Percentiles rank a stretch among this genome's conserved stretches.
Evolutionary conservation across 1,284 basidiomycete genomes (phyloP).

Genomic region (Sporisorium graminicola): DNA sequence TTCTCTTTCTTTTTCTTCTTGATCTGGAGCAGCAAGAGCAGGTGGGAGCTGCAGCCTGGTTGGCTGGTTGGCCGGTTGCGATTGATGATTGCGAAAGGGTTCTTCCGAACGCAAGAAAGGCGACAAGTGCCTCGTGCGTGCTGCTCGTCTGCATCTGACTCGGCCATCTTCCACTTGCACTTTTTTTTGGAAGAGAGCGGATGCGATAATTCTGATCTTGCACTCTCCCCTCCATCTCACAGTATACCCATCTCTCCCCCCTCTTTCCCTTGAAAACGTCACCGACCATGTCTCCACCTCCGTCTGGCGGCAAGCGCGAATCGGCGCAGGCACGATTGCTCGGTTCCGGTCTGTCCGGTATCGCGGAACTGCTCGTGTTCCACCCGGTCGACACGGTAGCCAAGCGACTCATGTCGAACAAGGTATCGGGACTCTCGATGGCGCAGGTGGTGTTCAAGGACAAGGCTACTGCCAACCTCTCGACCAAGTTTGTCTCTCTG

Average conservation of each 20-base stretch:
- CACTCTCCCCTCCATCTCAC: conserved; percentile 11
- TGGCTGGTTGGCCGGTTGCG: no score
- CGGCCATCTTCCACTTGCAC: conserved; percentile 11
- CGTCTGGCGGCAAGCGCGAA: conserved; percentile 73
- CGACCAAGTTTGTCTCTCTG: conserved; percentile 84
- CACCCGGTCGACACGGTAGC: conserved; percentile 85
- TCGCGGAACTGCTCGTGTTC: conserved; percentile 85
- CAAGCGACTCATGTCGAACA: conserved; percentile 96
- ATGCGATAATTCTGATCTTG: background rate
- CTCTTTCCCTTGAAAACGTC: background rate
- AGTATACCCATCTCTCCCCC: background rate
- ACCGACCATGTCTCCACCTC: conserved; percentile 56
- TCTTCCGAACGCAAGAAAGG: background rate
- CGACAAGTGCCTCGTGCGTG: background rate
- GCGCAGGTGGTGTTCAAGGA: conserved; percentile 87
- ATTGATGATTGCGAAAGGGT: background rate
- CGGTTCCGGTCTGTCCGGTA: conserved; percentile 83
- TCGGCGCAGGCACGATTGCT: conserved; percentile 90
- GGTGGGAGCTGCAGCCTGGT: background rate
- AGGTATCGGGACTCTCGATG: conserved; percentile 71
- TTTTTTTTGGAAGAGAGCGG: background rate
- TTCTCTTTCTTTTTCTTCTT: background rate
- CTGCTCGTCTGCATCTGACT: conserved; percentile 1
- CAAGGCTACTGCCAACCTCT: conserved; percentile 76
- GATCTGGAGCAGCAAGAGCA: background rate